phyloP scores from a whole-genome alignment of 148 eudicot genomes.

The Rhododendron simsii region DNA sequence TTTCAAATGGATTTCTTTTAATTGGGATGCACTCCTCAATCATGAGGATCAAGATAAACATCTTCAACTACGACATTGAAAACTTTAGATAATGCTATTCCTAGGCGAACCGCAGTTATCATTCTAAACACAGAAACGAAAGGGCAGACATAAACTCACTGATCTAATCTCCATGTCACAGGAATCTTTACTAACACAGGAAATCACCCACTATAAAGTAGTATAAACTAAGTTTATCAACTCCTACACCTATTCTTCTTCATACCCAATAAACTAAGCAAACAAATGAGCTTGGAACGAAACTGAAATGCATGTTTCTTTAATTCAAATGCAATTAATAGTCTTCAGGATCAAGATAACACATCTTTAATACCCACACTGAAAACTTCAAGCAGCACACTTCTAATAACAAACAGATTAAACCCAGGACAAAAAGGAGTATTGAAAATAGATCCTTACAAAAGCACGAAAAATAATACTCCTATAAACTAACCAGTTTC shows the following conservation, averaged over 20 bases:
- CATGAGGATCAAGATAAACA: not conserved
- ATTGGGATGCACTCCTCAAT: not conserved
- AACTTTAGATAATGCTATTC: not conserved
- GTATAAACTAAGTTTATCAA: not conserved
- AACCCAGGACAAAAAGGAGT: not conserved
- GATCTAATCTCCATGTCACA: not conserved
- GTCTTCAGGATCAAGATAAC: not conserved
- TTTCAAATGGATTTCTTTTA: not conserved
- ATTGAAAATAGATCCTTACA: not conserved
- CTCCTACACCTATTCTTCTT: not conserved
- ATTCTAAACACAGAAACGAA: not conserved
- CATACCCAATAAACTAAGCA: not conserved
- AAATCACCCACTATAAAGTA: not conserved
- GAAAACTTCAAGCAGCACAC: not conserved
- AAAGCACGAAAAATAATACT: not conserved
- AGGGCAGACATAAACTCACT: not conserved
- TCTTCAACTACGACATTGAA: not conserved
- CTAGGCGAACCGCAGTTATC: not conserved
- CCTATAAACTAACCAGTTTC: not conserved
- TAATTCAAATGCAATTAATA: not conserved
- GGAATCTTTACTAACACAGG: not conserved
- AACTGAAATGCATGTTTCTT: not conserved
- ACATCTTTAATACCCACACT: not conserved
- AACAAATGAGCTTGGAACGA: not conserved
- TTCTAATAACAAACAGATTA: not conserved